Base-by-base conservation (phyloP, 2,329 filamentous ascomycete species). In the Beauveria scarabaeidicola region DNA sequence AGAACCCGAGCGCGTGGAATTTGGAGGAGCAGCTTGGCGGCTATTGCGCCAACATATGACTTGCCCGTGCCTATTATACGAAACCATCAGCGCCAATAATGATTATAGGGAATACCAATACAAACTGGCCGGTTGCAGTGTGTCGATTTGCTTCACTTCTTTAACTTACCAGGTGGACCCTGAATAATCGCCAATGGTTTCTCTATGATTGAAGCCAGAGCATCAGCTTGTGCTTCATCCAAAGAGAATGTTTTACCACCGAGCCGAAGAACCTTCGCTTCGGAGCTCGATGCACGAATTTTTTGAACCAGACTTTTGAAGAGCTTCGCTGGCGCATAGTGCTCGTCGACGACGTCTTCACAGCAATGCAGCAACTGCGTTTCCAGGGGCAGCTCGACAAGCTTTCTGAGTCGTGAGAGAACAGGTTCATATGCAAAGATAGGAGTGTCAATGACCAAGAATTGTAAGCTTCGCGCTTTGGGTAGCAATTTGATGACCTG, bases 31-130 rank as follows among this genome's bases (percentile, higher is more conserved):
- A 76, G 69, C 56, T 85, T 84, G 0, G 82, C 80, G 1, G 86
- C 73, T 2, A 88, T 72, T 0, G 87, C 83, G 0, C 89, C 89
- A 3, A 90, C 80, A 62, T 89, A 89, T 0, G 87, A 90, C 64
- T 92, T 92, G 1, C 89, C 89, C 0, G 87, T 91, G 0, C 86
- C 85, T 85, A 50, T 21, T 48, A 61, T 41, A 1, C 2, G 32
- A 58, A 23, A 2, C 5, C 3, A 36, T 58, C 6, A 51, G 58
- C 55, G 61, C 41, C 52, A 25, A 41, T 19, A 15, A 36, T 2
- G 21, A 19, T 25, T 1, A 32, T 36, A 43, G 13, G 7, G 48
- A 50, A 27, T 44, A 32, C 10, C 4, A 2, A 15, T 36, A 0
- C 11, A 15, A 36, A 1, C n/a, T 36, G 2, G 2, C 32, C 11